Conservation (phyloP, 2,329 filamentous ascomycete genomes). For the Scedosporium dehoogii region DNA sequence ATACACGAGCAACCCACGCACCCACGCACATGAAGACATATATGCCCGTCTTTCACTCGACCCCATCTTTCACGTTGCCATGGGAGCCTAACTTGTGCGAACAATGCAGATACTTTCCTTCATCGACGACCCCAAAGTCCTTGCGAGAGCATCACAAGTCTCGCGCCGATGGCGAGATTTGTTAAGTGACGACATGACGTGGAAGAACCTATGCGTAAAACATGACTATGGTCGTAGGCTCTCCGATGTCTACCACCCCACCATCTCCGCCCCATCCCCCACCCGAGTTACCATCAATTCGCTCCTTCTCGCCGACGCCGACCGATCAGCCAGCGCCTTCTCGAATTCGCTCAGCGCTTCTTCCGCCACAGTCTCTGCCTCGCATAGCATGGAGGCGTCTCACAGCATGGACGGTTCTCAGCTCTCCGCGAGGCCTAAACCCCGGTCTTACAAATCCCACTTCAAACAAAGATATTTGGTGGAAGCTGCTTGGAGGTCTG, state of each 20-base stretch:
- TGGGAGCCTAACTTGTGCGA: not conserved
- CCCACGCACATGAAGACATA: not conserved
- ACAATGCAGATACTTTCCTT: constrained; percentile 75
- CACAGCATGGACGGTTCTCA: constrained; percentile 47
- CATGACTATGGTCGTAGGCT: constrained; percentile 68
- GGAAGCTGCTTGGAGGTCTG: constrained; percentile 91
- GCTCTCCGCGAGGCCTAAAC: constrained; percentile 42
- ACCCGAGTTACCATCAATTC: constrained; percentile 1
- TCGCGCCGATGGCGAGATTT: constrained; percentile 89
- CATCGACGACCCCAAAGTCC: constrained; percentile 90
- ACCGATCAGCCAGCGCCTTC: constrained; percentile 9
- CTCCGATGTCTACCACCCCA: constrained; percentile 33
- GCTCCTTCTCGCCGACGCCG: constrained; percentile 1
- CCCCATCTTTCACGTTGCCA: not conserved
- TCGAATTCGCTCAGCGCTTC: constrained; percentile 29
- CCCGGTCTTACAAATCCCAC: constrained; percentile 85
- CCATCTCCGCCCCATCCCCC: not conserved
- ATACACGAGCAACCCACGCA: not conserved
- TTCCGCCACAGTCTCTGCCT: constrained; percentile 30
- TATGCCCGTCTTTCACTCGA: not conserved
- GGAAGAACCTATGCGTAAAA: constrained; percentile 95
- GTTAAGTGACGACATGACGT: constrained; percentile 91
- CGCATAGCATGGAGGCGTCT: constrained; percentile 25
- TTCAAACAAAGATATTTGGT: constrained; percentile 98
- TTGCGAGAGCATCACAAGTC: constrained; percentile 91